Base-by-base conservation (phyloP, 2,329 filamentous ascomycete genomes). In the Diaporthe velutina region DNA sequence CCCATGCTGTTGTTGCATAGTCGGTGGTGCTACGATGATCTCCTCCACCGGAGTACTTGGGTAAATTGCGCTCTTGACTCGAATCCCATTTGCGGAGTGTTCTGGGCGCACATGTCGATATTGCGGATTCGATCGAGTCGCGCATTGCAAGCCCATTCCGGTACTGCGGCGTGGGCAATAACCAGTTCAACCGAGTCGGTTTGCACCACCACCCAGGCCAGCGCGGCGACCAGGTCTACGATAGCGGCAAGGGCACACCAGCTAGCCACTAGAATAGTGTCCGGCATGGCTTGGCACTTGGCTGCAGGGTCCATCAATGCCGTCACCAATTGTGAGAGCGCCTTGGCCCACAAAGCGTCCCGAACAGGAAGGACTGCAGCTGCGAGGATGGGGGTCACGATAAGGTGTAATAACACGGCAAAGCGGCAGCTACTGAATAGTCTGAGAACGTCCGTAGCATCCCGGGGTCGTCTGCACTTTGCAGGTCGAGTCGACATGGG, bases 271-370 rank as follows among this genome's bases (percentile, higher is more conserved):
- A 71, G 42, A 33, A 30, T 33, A 45, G 45, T 54, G 38, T 30
- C 60, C 54, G 70, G 66, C 38, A 45, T 42, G 60, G 42, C 58
- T 61, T 35, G 48, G 60, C 52, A 54, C 48, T 48, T 55, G 73
- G 66, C 58, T 52, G 55, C 57, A 40, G 38, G 70, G 40, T 72
- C 48, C 60, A 64, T 42, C n/a, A 38, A 22, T 57, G 22, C 33
- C 28, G 42, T 38, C 58, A 57, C 73, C 73, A 74, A 74, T 74
- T 42, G 60, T 67, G 68, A 28, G 28, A 30, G 70, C 73, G 50
- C 57, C 50, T 54, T 61, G n/a, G 28, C 48, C 52, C 70, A 73
- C 70, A 40, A 28, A 28, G 28, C 42, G 57, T 68, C 73, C 60
- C 55, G 38, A 66, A 60, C 33, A 42, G 70, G 73, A 67, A 75